phyloP scores from a whole-genome alignment of 345 rosid genomes.

The Brassica carinata region DNA sequence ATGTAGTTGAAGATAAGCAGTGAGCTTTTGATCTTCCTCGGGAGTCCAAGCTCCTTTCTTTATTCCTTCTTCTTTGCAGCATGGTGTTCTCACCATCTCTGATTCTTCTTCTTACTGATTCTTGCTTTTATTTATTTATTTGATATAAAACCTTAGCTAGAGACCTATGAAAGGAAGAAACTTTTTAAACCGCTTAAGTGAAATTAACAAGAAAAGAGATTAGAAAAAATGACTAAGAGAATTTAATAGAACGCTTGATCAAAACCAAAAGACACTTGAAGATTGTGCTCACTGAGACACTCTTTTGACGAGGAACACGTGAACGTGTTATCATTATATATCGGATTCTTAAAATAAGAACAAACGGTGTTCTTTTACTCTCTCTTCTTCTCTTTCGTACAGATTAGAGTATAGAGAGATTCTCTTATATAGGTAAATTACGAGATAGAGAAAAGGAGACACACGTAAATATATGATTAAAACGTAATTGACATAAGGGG shows the following conservation, averaged over 20 bases:
- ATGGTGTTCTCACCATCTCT: constrained; percentile 47
- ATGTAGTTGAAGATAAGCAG: constrained; percentile 36
- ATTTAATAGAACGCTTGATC: constrained; percentile 36
- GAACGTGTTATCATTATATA: constrained; percentile 25
- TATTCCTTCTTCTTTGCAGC: constrained; percentile 41
- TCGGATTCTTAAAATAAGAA: not conserved
- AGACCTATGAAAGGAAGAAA: constrained; percentile 7
- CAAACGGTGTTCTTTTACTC: not conserved
- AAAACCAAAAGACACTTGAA: constrained; percentile 41
- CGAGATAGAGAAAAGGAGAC: not conserved
- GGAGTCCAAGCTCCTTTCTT: constrained; percentile 55
- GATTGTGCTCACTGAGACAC: constrained; percentile 36
- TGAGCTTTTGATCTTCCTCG: constrained; percentile 49
- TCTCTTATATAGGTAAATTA: constrained; percentile 26
- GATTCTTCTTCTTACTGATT: constrained; percentile 2
- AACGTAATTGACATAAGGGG: not conserved
- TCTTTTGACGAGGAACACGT: constrained; percentile 33
- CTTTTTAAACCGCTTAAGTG: not conserved
- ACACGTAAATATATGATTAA: not conserved
- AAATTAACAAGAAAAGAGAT: not conserved
- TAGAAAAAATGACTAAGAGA: constrained; percentile 12
- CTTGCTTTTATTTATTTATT: not conserved
- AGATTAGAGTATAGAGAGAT: not conserved
- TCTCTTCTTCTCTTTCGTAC: not conserved
- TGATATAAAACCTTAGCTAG: not conserved